Evolutionary conservation across 306 rosid species (phyloP), one percentile per base, ranked within the genome.

Genomic region (Leucaena leucocephala): DNA sequence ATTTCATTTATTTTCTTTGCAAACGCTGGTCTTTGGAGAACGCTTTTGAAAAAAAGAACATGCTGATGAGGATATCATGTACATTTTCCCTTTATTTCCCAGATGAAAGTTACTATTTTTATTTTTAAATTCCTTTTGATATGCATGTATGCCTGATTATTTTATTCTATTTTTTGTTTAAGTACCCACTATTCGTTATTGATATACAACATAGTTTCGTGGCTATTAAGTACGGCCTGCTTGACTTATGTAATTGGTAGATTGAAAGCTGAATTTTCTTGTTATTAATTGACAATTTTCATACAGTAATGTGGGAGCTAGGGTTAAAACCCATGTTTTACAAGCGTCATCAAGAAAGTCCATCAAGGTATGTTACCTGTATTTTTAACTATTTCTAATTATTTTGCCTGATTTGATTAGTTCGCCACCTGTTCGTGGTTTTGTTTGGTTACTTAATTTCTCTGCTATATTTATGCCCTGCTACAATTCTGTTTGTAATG

Each of bases 271-370:
- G 83, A 73, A 77, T 46, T 79, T 72, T 17, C 45, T 64, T 72
- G 63, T 45, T 71, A 76, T 52, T 80, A 77, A 81, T 63, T 79
- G 61, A 68, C 68, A 64, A 59, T 78, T 80, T 59, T 21, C 75
- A 48, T 77, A 40, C 77, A 67, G 64, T 83, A 45, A 68, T 84
- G 39, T 76, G 71, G 76, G 80, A 54, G 85, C 68, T 87, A 94
- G 95, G 94, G 85, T 78, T 82, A 85, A 78, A 80, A 69, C 84
- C 76, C 85, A 79, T 27, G 78, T 80, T 80, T 73, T 82, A 76
- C 69, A 36, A 43, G 67, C 85, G 66, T 62, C 87, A 81, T 79
- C 86, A 36, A 84, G 89, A 77, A 89, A 87, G 79, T 83, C 88
- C 81, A 52, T 62, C 73, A 88, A 82, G 90, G 97, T 94, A 86